phyloP scores from a whole-genome alignment of 2,329 filamentous ascomycete genomes.

The Blastomyces parvus region DNA sequence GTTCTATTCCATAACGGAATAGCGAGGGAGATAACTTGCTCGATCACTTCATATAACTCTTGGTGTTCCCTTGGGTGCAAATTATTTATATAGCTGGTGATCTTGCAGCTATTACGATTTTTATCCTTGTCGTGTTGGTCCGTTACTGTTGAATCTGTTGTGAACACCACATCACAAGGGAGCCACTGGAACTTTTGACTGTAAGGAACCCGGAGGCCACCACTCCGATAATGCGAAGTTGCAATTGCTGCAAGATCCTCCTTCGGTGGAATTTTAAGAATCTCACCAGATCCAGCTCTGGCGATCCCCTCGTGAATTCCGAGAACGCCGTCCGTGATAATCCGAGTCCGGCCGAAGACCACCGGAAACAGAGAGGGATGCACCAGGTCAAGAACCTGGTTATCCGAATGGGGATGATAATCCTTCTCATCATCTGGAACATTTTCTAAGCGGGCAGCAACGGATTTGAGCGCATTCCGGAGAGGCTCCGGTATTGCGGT shows the following conservation, averaged over 20 bases:
- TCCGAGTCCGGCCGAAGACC: conserved; percentile 23
- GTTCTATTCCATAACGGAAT: conserved; percentile 30
- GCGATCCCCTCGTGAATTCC: conserved; percentile 21
- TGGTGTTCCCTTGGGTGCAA: conserved; percentile 27
- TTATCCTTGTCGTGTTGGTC: neutral
- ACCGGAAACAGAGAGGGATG: conserved; percentile 48
- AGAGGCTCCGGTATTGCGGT: conserved; percentile 34
- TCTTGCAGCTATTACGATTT: conserved; percentile 16
- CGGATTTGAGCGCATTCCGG: conserved; percentile 36
- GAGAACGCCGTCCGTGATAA: conserved; percentile 19
- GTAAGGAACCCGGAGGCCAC: conserved; percentile 7
- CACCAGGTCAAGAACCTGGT: conserved; percentile 54
- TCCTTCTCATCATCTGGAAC: conserved; percentile 47
- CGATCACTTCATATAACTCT: conserved; percentile 27
- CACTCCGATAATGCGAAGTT: too few relatives aligned
- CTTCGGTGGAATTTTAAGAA: conserved; percentile 12
- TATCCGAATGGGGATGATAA: conserved; percentile 53
- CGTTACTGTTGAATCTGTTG: conserved; percentile 11
- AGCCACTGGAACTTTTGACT: conserved; percentile 38
- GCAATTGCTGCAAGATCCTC: too few relatives aligned
- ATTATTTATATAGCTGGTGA: conserved; percentile 36
- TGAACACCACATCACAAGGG: conserved; percentile 28
- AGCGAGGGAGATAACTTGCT: conserved; percentile 23
- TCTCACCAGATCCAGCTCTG: conserved; percentile 16
- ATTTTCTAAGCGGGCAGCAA: conserved; percentile 44